These are phyloP conservation scores for Daldinia grandis DNA, from an alignment of 495 filamentous ascomycete genomes.

Conservation along the genomic window DNA sequence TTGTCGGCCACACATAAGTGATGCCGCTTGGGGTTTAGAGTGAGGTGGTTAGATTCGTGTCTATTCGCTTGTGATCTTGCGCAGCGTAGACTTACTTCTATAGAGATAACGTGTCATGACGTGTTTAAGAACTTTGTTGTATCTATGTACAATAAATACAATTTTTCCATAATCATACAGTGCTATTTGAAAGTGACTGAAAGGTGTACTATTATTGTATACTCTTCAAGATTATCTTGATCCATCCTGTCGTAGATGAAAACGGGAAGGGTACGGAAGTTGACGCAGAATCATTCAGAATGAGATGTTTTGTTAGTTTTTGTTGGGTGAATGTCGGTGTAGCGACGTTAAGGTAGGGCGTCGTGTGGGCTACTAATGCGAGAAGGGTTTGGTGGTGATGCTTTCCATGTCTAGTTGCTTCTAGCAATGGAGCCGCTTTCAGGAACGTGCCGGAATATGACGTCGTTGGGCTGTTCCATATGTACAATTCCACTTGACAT, in stretches of 20 bases:
- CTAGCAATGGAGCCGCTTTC: neutral
- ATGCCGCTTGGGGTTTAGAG: too few relatives aligned
- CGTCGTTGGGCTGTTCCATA: neutral
- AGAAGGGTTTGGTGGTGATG: neutral
- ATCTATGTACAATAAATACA: slow-evolving; percentile 32
- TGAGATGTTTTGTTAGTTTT: neutral
- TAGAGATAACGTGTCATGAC: slow-evolving; percentile 31
- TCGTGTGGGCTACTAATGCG: neutral
- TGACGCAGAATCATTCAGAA: neutral
- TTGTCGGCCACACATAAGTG: slow-evolving; percentile 50
- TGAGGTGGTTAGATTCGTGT: neutral
- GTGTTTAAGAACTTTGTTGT: slow-evolving; percentile 34
- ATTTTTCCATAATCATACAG: neutral
- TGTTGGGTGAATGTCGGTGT: neutral
- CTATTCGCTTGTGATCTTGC: slow-evolving; percentile 11
- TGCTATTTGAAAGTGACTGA: neutral
- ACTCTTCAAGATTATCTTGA: neutral
- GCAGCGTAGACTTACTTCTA: slow-evolving; percentile 13
- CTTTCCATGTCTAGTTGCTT: neutral
- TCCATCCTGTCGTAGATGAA: neutral
- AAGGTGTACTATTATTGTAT: neutral
- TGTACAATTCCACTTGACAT: neutral
- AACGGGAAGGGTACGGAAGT: neutral
- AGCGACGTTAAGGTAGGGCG: neutral
- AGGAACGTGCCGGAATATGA: neutral